Evolutionary conservation across 2,329 filamentous ascomycete species (phyloP).

Genomic region (Hypomyces rosellus): DNA sequence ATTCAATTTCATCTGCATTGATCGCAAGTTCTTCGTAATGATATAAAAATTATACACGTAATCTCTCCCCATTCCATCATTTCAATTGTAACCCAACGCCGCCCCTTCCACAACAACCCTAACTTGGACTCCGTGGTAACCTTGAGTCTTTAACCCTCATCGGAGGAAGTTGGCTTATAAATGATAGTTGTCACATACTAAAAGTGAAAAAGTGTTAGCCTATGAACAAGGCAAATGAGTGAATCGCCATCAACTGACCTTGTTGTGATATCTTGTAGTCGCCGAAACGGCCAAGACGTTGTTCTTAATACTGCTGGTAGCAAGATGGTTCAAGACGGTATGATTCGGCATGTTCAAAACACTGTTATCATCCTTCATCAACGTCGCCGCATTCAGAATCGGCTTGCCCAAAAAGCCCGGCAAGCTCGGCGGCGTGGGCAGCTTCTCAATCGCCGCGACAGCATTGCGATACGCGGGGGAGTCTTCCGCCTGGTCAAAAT

Average conservation of each 20-base stretch:
- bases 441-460: constrained; percentile 65
- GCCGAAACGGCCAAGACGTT: constrained; percentile 91
- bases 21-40: too few relatives aligned
- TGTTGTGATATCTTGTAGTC: constrained; percentile 95
- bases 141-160: constrained; percentile 32
- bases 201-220: not conserved
- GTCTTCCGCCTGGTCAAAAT: constrained; percentile 81
- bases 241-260: constrained; percentile 48
- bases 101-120: too few relatives aligned
- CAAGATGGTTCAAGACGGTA: constrained; percentile 91
- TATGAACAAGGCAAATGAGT: not conserved
- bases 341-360: constrained; percentile 96
- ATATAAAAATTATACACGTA: too few relatives aligned
- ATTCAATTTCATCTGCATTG: too few relatives aligned
- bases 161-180: constrained; percentile 78
- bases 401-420: constrained; percentile 91
- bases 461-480: constrained; percentile 68
- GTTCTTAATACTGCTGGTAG: constrained; percentile 96
- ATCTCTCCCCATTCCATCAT: too few relatives aligned
- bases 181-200: constrained; percentile 97
- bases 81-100: too few relatives aligned
- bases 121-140: not conserved
- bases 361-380: constrained; percentile 97
- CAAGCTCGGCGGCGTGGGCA: constrained; percentile 77
- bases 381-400: constrained; percentile 82